phyloP scores from a whole-genome alignment of 345 rosid genomes.

The Brassica nigra region DNA sequence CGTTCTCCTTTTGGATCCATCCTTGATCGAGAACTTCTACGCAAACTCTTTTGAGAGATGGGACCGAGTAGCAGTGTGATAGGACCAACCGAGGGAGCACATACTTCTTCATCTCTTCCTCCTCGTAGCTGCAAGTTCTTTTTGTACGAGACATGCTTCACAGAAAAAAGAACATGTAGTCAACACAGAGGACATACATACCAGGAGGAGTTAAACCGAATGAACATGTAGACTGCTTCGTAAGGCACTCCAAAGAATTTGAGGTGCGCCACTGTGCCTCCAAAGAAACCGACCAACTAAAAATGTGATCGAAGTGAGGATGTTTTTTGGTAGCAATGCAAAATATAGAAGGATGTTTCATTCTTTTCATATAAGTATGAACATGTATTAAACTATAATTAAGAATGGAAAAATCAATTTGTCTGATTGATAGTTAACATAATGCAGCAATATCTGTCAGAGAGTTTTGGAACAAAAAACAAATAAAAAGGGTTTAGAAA shows the following conservation, averaged over 20 bases:
- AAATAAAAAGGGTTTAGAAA: no score
- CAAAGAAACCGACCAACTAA: background rate
- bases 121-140: constrained; percentile 63
- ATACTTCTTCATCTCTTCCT: constrained; percentile 66
- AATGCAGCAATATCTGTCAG: no score
- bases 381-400: no score
- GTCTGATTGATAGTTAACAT: no score
- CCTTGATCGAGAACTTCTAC: constrained; percentile 52
- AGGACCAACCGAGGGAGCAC: constrained; percentile 78
- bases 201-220: constrained; percentile 90
- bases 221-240: constrained; percentile 61
- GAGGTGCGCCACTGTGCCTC: constrained; percentile 36
- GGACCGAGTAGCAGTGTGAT: constrained; percentile 70
- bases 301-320: background rate
- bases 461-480: no score
- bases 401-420: no score
- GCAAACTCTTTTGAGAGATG: constrained; percentile 71
- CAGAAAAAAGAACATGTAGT: background rate
- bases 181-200: constrained; percentile 28
- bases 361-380: no score
- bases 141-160: background rate
- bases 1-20: constrained; percentile 72
- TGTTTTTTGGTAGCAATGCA: no score
- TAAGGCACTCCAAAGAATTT: constrained; percentile 69
- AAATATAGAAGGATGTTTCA: no score